Base-by-base conservation (phyloP, 1,284 basidiomycete species). In the Ceratobasidium sp. region DNA sequence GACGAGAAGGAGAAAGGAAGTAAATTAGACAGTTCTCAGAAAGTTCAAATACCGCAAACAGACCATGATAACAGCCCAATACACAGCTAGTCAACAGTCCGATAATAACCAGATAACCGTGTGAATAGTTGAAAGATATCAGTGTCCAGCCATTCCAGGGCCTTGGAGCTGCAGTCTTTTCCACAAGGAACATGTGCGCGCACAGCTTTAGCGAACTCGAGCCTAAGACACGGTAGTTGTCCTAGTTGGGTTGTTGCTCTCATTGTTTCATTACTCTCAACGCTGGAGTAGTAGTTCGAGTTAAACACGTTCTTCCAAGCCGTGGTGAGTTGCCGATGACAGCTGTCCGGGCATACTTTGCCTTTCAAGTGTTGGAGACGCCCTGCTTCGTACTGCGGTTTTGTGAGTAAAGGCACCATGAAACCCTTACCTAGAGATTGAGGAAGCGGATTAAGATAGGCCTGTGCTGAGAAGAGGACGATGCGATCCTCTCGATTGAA, bases 61-160 rank as follows among this genome's bases (percentile, higher is more conserved):
- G n/a, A n/a, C n/a, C n/a, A n/a, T n/a, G n/a, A n/a, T n/a, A n/a
- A n/a, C n/a, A n/a, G n/a, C n/a, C n/a, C n/a, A n/a, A n/a, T n/a
- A n/a, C n/a, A n/a, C n/a, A 45, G 83, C 53, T 54, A 54, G 17
- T 7, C 53, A 28, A 54, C 23, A 28, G 7, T 28, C n/a, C 23
- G 8, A n/a, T 54, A 54, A n/a, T 54, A 54, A n/a, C n/a, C 23
- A 10, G 53, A 8, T n/a, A 54, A 6, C 26, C 53, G 8, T 10
- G 7, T 8, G 23, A n/a, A 54, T 28, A 54, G 53, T 54, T 10
- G 53, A n/a, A 6, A 20, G 8, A 54, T 8, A n/a, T 54, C 53
- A 7, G 8, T 8, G 53, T 54, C 53, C 42, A 45, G 42, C 42
- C 7, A 17, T 45, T 17, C 17, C 8, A 45, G 42, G 7, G 17